Percentiles rank a stretch among this genome's conserved stretches.
Evolutionary conservation across 306 rosid species (phyloP).

Genomic region (Dryas drummondii): DNA sequence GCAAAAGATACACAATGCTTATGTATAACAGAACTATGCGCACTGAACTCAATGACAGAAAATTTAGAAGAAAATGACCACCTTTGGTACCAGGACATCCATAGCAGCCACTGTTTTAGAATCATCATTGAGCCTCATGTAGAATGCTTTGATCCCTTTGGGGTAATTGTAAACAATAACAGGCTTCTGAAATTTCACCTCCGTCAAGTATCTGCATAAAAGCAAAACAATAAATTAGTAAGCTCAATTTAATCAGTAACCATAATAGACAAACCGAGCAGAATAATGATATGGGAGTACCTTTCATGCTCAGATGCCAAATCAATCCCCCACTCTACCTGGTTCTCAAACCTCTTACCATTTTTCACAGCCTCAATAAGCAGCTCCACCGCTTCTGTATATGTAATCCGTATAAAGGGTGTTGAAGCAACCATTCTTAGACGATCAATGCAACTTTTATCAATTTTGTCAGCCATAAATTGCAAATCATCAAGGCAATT

Average conservation of each 20-base stretch:
- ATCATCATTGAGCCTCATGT: conserved; percentile 95
- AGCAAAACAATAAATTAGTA: conserved; percentile 22
- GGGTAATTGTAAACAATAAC: conserved; percentile 92
- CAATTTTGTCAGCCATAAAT: conserved; percentile 82
- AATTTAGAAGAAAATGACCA: conserved; percentile 18
- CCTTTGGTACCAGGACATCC: conserved; percentile 99
- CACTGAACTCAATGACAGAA: background rate
- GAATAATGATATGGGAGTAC: conserved; percentile 30
- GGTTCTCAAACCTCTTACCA: conserved; percentile 86
- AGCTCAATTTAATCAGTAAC: conserved; percentile 14
- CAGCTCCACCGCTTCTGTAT: conserved; percentile 84
- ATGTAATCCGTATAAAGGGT: conserved; percentile 68
- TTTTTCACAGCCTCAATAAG: conserved; percentile 72
- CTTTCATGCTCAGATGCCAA: conserved; percentile 97
- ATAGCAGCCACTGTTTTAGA: conserved; percentile 89
- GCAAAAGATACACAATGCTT: background rate
- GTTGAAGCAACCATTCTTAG: conserved; percentile 79
- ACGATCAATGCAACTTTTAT: conserved; percentile 76
- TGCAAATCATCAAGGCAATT: conserved; percentile 84
- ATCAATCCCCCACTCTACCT: conserved; percentile 94
- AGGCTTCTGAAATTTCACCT: conserved; percentile 83
- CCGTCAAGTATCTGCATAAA: conserved; percentile 75
- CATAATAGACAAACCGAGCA: background rate
- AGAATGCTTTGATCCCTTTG: conserved; percentile 92
- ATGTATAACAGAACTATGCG: background rate